These are phyloP conservation scores for Acacia concinna DNA, from an alignment of 331 rosid species.

Conservation along the genomic window DNA sequence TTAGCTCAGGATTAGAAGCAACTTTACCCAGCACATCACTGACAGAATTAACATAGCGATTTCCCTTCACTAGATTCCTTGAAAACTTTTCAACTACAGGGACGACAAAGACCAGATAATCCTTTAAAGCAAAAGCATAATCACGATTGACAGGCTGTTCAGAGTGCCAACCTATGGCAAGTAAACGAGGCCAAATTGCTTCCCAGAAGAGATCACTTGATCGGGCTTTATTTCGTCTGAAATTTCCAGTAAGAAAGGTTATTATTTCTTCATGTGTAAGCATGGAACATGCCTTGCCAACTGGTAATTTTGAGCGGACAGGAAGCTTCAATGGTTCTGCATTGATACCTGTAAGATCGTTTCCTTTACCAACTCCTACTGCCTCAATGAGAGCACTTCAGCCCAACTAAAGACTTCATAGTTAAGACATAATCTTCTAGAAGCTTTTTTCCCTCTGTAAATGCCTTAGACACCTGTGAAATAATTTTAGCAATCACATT, in stretches of 20 bases:
- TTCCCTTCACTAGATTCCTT: slow-evolving; percentile 58
- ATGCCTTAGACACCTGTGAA: slow-evolving; percentile 53
- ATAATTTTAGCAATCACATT: background rate
- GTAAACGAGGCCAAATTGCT: slow-evolving; percentile 82
- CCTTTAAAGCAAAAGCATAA: slow-evolving; percentile 35
- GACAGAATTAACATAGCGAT: slow-evolving; percentile 57
- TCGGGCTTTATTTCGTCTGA: slow-evolving; percentile 60
- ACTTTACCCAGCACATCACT: slow-evolving; percentile 58
- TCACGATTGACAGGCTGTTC: slow-evolving; percentile 47
- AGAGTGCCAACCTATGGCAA: slow-evolving; percentile 75
- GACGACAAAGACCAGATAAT: slow-evolving; percentile 51
- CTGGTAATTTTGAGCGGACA: slow-evolving; percentile 51
- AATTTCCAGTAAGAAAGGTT: slow-evolving; percentile 49
- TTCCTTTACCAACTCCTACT: slow-evolving; percentile 63
- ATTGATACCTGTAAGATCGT: slow-evolving; percentile 54
- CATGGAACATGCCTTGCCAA: slow-evolving; percentile 54
- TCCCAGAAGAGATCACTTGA: slow-evolving; percentile 73
- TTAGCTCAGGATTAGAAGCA: slow-evolving; percentile 58
- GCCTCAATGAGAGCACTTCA: slow-evolving; percentile 57
- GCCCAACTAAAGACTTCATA: slow-evolving; percentile 51
- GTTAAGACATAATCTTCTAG: slow-evolving; percentile 53
- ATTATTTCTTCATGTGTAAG: slow-evolving; percentile 53
- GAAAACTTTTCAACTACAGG: slow-evolving; percentile 60
- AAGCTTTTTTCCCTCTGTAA: slow-evolving; percentile 46
- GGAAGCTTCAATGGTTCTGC: slow-evolving; percentile 43